Conservation (phyloP, 345 rosid genomes). For the Hibiscus syriacus region DNA sequence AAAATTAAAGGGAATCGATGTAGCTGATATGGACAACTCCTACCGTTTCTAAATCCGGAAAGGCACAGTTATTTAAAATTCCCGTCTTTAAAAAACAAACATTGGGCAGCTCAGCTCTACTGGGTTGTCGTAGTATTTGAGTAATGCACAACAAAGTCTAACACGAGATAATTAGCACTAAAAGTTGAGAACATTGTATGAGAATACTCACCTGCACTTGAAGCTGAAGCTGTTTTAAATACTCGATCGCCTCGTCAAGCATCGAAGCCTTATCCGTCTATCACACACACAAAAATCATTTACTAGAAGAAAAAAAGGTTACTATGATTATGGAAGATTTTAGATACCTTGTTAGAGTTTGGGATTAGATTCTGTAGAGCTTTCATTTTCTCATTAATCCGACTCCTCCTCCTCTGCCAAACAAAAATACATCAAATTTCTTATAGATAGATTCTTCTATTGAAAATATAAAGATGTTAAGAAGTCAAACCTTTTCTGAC, state of each 20-base stretch:
- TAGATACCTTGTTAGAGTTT: constrained; percentile 60
- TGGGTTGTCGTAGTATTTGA: too few relatives aligned
- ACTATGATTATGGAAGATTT: neutral
- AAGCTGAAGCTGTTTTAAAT: constrained; percentile 77
- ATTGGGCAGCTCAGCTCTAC: too few relatives aligned
- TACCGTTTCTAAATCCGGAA: neutral
- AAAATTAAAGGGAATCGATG: neutral
- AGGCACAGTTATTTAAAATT: too few relatives aligned
- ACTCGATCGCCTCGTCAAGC: constrained; percentile 83
- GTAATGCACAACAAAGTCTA: too few relatives aligned
- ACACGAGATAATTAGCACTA: neutral
- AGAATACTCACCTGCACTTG: constrained; percentile 56
- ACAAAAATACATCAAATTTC: neutral
- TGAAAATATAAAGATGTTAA: neutral
- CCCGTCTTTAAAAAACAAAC: too few relatives aligned
- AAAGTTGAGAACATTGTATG: neutral
- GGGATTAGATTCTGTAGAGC: constrained; percentile 73
- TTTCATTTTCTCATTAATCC: constrained; percentile 80
- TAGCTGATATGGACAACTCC: neutral
- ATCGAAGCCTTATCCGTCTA: constrained; percentile 86
- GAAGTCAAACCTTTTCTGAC: constrained; percentile 58
- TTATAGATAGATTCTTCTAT: neutral
- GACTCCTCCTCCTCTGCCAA: constrained; percentile 62
- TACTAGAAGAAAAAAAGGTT: neutral
- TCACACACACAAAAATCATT: neutral